These are phyloP conservation scores for Xylaria bambusicola DNA, from an alignment of 495 filamentous ascomycete genomes.

Conservation along the genomic window DNA sequence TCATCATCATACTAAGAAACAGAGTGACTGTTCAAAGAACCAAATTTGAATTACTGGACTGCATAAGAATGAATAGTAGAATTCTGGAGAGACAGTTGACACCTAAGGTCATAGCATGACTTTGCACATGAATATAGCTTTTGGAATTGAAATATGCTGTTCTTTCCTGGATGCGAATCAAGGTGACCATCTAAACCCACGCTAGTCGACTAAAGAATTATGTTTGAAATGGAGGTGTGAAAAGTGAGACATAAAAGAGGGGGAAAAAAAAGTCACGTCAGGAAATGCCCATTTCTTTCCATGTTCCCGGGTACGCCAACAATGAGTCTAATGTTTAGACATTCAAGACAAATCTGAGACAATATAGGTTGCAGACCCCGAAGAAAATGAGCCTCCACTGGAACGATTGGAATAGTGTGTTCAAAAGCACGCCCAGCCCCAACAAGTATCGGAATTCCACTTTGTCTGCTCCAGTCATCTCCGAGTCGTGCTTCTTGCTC, in stretches of 20 bases:
- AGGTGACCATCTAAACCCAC: slow-evolving; percentile 16
- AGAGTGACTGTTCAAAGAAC: no score
- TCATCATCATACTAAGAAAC: no score
- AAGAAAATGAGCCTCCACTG: background rate
- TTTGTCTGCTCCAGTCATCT: background rate
- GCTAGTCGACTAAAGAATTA: slow-evolving; percentile 14
- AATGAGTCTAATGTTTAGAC: slow-evolving; percentile 2
- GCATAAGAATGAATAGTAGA: background rate
- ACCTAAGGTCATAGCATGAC: background rate
- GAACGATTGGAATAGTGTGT: background rate
- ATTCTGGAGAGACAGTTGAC: background rate
- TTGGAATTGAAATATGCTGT: slow-evolving; percentile 11
- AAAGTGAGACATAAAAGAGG: background rate
- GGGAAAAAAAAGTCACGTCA: background rate
- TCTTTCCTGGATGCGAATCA: slow-evolving; percentile 19
- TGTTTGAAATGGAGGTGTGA: slow-evolving; percentile 7
- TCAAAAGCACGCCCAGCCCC: background rate
- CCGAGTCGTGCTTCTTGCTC: background rate
- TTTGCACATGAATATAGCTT: background rate
- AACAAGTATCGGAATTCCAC: background rate
- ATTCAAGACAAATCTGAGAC: background rate
- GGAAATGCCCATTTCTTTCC: slow-evolving; percentile 5
- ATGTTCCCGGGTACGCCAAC: slow-evolving; percentile 3
- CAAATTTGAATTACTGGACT: background rate
- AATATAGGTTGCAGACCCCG: background rate